Percentiles rank a stretch among this genome's conserved stretches.
Evolutionary conservation across 1,284 basidiomycete genomes (phyloP).

Genomic region (Trichosporon sp.): DNA sequence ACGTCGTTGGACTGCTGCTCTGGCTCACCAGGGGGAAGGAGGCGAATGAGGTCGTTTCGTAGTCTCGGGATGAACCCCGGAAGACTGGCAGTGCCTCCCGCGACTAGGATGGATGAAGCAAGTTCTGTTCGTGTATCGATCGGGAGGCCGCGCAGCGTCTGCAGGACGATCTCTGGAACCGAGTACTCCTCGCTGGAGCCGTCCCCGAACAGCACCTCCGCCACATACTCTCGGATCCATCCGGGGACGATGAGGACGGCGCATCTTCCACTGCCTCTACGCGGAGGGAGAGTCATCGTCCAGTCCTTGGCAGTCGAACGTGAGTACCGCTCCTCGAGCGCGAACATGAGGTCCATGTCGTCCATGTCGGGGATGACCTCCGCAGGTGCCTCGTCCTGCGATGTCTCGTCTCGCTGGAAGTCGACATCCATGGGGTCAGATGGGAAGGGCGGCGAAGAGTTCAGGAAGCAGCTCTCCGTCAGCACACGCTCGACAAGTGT

Average conservation of each 20-base stretch:
- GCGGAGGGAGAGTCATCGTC: conserved; percentile 28
- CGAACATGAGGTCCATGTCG: conserved; percentile 27
- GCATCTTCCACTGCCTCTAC: conserved; percentile 21
- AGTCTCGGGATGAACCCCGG: conserved; percentile 88
- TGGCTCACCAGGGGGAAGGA: conserved; percentile 57
- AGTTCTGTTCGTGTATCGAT: conserved; percentile 82
- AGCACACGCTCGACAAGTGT: conserved; percentile 45
- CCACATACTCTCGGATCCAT: conserved; percentile 88
- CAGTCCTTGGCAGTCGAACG: conserved; percentile 34
- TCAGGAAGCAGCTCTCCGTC: conserved; percentile 51
- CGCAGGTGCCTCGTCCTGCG: conserved; percentile 8
- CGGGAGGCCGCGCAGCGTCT: conserved; percentile 71
- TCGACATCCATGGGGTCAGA: conserved; percentile 13
- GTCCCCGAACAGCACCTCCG: conserved; percentile 86
- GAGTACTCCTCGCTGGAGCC: conserved; percentile 73
- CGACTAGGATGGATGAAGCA: conserved; percentile 76
- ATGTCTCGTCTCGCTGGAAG: neutral
- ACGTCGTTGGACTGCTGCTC: conserved; percentile 31
- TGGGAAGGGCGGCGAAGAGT: neutral
- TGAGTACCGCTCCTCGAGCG: conserved; percentile 32
- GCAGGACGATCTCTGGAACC: conserved; percentile 76
- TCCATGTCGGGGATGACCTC: conserved; percentile 27
- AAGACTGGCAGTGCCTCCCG: conserved; percentile 86
- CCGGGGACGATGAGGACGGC: conserved; percentile 74
- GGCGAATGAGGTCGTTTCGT: conserved; percentile 69